Conservation (phyloP, 1,139 yeast species). For the Blastobotrys persicus region DNA sequence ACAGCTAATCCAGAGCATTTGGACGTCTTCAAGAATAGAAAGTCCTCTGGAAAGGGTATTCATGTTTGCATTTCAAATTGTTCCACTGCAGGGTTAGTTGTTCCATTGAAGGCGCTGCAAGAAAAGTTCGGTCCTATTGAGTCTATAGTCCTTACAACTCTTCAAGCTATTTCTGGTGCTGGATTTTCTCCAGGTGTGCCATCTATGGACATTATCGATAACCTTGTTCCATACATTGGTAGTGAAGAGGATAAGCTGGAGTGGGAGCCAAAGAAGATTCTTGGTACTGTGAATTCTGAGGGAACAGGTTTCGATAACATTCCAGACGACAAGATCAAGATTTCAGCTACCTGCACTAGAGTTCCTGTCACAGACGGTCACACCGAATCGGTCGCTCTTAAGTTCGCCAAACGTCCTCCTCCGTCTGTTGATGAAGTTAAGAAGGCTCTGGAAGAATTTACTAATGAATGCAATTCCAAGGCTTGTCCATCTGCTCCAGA, state of each 20-base stretch:
- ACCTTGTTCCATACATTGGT: slow-evolving; percentile 87
- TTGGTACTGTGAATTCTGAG: slow-evolving; percentile 54
- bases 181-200: slow-evolving; percentile 98
- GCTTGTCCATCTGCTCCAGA: slow-evolving; percentile 92
- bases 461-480: slow-evolving; percentile 75
- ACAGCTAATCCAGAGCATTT: slow-evolving; percentile 94
- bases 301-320: slow-evolving; percentile 47
- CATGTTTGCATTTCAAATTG: slow-evolving; percentile 96
- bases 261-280: slow-evolving; percentile 95
- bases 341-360: slow-evolving; percentile 95
- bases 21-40: slow-evolving; percentile 64
- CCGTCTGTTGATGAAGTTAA: slow-evolving; percentile 84
- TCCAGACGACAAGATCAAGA: slow-evolving; percentile 69
- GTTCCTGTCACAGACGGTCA: slow-evolving; percentile 98
- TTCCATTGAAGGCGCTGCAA: slow-evolving; percentile 89
- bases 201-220: slow-evolving; percentile 91
- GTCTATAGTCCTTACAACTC: slow-evolving; percentile 80
- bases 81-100: slow-evolving; percentile 96
- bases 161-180: slow-evolving; percentile 98
- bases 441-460: slow-evolving; percentile 64
- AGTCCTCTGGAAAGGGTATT: slow-evolving; percentile 64
- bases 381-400: slow-evolving; percentile 88
- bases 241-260: slow-evolving; percentile 99
- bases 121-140: slow-evolving; percentile 89
- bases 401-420: slow-evolving; percentile 76